Evolutionary conservation across 176 grass and related monocot genomes (phyloP).

Genomic region (Musa beccarii): DNA sequence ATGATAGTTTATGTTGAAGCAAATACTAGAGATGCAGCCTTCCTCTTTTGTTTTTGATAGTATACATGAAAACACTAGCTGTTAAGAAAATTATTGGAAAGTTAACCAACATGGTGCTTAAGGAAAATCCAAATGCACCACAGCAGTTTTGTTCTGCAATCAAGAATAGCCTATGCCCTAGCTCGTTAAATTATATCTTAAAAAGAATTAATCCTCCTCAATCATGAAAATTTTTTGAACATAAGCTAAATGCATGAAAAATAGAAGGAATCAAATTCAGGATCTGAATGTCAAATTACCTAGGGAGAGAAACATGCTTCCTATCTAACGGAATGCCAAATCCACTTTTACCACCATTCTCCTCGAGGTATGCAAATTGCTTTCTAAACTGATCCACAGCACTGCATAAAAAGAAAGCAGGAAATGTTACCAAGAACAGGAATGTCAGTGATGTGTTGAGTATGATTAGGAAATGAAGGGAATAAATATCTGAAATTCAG

Average conservation of each 20-base stretch:
- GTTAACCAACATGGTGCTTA: no score
- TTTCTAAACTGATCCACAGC: conserved; percentile 90
- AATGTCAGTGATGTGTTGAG: neutral
- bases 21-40: no score
- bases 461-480: neutral
- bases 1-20: no score
- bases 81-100: no score
- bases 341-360: conserved; percentile 56
- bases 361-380: conserved; percentile 88
- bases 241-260: neutral
- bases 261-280: neutral
- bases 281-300: conserved; percentile 39
- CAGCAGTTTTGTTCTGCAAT: no score
- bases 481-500: conserved; percentile 4
- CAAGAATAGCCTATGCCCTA: no score
- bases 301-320: conserved; percentile 95
- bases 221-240: neutral
- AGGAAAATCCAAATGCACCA: no score
- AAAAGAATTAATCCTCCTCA: no score
- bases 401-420: conserved; percentile 30
- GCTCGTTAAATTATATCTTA: no score
- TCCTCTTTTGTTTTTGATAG: no score
- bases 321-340: conserved; percentile 40
- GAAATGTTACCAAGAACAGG: conserved; percentile 19
- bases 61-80: no score